phyloP scores from a whole-genome alignment of 345 rosid genomes.

The Pelargonium nanum region DNA sequence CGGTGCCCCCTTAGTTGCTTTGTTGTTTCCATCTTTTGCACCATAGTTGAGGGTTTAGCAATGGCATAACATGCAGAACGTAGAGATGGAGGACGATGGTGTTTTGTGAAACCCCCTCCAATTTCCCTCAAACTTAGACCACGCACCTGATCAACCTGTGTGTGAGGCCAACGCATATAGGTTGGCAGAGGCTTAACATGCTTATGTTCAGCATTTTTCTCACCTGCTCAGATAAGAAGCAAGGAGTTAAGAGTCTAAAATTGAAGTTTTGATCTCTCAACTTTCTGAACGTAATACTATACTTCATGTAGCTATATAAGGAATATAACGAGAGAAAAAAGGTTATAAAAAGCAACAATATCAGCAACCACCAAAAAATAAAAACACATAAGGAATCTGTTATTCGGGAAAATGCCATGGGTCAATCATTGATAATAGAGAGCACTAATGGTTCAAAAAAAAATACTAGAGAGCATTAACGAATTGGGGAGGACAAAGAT shows the following conservation, averaged over 20 bases:
- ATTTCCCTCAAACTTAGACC: conserved; percentile 93
- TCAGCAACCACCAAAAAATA: conserved; percentile 1
- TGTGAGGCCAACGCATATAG: conserved; percentile 93
- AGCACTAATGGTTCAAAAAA: background rate
- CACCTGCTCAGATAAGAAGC: conserved; percentile 33
- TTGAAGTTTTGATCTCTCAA: background rate
- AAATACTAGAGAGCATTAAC: background rate
- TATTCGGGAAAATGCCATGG: too few relatives aligned
- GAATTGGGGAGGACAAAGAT: too few relatives aligned
- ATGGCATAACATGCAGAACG: conserved; percentile 84
- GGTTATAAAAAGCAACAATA: too few relatives aligned
- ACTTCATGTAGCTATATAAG: conserved; percentile 1
- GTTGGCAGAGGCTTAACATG: conserved; percentile 40
- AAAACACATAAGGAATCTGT: too few relatives aligned
- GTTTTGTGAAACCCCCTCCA: conserved; percentile 94
- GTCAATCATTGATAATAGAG: background rate
- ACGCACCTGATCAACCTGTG: conserved; percentile 87
- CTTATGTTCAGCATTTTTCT: conserved; percentile 22
- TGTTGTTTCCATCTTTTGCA: conserved; percentile 84
- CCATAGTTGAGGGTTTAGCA: conserved; percentile 88
- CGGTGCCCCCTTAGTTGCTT: conserved; percentile 92
- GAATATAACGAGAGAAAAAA: too few relatives aligned
- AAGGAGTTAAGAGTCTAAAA: conserved; percentile 2
- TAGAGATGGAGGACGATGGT: conserved; percentile 90
- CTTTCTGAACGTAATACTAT: background rate